A percentile compares a stretch with the other conserved stretches of the same genome.
Conservation (phyloP, 805 yeast species). For the Kodamaea leandrae region DNA sequence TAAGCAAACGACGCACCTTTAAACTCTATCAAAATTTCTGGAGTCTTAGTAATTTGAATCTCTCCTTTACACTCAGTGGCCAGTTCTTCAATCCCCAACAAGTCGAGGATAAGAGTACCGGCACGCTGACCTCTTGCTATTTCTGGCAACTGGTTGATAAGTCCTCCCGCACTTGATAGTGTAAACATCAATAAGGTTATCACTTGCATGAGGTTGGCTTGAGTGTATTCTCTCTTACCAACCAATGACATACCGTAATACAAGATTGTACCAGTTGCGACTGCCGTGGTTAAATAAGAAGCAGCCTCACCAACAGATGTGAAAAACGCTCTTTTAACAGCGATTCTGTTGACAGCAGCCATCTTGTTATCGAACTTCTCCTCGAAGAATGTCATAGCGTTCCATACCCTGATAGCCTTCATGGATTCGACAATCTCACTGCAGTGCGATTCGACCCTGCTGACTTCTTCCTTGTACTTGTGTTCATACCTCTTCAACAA, state of each 20-base stretch:
- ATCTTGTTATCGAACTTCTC: constrained; percentile 33
- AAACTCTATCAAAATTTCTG: constrained; percentile 35
- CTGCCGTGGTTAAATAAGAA: constrained; percentile 49
- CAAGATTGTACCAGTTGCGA: constrained; percentile 69
- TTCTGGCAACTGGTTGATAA: constrained; percentile 71
- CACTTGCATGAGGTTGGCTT: constrained; percentile 62
- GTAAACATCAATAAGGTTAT: constrained; percentile 74
- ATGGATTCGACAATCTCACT: constrained; percentile 58
- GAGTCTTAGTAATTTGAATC: constrained; percentile 20
- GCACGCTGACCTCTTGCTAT: constrained; percentile 78
- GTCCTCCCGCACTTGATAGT: constrained; percentile 55
- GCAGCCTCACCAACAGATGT: constrained; percentile 69
- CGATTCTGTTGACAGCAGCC: constrained; percentile 32
- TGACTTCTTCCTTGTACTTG: constrained; percentile 54
- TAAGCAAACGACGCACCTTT: constrained; percentile 50
- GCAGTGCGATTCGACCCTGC: constrained; percentile 48
- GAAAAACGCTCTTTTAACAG: constrained; percentile 50
- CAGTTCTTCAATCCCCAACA: constrained; percentile 36
- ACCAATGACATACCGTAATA: constrained; percentile 80
- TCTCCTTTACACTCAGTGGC: constrained; percentile 38
- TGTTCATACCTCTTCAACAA: constrained; percentile 56
- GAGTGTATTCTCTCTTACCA: constrained; percentile 51
- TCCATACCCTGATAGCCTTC: constrained; percentile 60
- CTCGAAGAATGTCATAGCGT: constrained; percentile 49
- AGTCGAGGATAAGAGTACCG: constrained; percentile 46